These are phyloP conservation scores for Petasospora fabianii DNA, from an alignment of 1,139 yeast species.

Conservation along the genomic window DNA sequence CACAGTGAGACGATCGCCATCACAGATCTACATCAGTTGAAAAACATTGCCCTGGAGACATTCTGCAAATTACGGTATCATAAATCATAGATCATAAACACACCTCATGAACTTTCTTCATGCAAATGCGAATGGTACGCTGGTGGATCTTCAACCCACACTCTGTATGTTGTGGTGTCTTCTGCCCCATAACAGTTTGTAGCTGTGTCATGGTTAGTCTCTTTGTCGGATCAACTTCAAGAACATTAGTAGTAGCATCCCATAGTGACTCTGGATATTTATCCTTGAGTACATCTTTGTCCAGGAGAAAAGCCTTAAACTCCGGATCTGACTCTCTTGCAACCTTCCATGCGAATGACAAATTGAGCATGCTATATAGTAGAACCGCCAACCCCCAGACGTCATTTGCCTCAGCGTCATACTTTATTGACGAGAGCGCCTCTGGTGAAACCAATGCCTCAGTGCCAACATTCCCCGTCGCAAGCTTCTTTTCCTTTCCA, in stretches of 20 bases:
- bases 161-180: conserved; percentile 8
- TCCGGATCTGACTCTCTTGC: conserved; percentile 73
- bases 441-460: conserved; percentile 70
- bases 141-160: conserved; percentile 14
- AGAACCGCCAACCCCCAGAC: conserved; percentile 56
- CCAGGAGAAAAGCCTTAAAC: conserved; percentile 42
- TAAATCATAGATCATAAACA: too few relatives aligned
- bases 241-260: neutral
- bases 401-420: conserved; percentile 65
- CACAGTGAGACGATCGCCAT: too few relatives aligned
- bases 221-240: conserved; percentile 9
- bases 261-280: conserved; percentile 10
- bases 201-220: conserved; percentile 15
- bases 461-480: conserved; percentile 60
- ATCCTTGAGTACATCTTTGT: conserved; percentile 1
- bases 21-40: too few relatives aligned
- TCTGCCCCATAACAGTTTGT: neutral
- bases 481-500: conserved; percentile 35
- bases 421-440: conserved; percentile 48
- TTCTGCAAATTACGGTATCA: too few relatives aligned
- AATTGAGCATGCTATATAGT: conserved; percentile 33
- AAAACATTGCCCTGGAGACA: too few relatives aligned
- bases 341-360: conserved; percentile 81
- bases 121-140: conserved; percentile 11
- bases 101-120: too few relatives aligned